Percentiles rank a stretch among this genome's conserved stretches.
phyloP scores from a whole-genome alignment of 345 rosid genomes.

The Eutrema heterophyllum region DNA sequence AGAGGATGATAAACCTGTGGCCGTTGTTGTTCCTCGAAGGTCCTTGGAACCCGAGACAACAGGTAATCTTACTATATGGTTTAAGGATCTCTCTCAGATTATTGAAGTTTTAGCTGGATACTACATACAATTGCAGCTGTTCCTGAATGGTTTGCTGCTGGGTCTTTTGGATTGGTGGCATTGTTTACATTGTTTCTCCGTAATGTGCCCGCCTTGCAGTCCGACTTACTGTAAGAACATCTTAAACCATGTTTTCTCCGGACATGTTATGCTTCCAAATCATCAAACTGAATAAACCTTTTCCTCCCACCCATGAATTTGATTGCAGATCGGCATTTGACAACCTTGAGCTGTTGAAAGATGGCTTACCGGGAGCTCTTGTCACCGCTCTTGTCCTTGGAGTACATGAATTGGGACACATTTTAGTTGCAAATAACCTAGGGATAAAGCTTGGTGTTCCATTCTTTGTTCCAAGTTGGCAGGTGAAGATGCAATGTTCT shows the following conservation, averaged over 20 bases:
- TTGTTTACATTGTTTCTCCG: constrained; percentile 79
- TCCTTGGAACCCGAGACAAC: constrained; percentile 78
- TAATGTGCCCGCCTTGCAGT: constrained; percentile 83
- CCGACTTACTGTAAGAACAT: constrained; percentile 67
- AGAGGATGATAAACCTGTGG: constrained; percentile 95
- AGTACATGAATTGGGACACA: constrained; percentile 77
- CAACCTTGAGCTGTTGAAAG: constrained; percentile 57
- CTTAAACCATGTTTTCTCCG: constrained; percentile 5
- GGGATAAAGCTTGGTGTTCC: constrained; percentile 87
- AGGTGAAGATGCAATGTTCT: constrained; percentile 48
- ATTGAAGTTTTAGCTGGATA: background rate
- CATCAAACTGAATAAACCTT: background rate
- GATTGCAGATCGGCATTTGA: constrained; percentile 68
- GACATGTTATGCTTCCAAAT: background rate
- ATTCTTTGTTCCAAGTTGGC: constrained; percentile 96
- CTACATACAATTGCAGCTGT: constrained; percentile 54
- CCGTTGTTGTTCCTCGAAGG: constrained; percentile 81
- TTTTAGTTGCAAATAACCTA: constrained; percentile 53
- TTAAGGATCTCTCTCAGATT: constrained; percentile 1
- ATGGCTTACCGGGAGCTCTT: constrained; percentile 88
- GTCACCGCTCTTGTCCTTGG: constrained; percentile 76
- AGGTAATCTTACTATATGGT: constrained; percentile 37
- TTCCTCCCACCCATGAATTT: background rate
- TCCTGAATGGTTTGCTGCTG: constrained; percentile 98
- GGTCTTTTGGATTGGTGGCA: constrained; percentile 81